Percentiles rank a stretch among this genome's conserved stretches.
These are phyloP conservation scores for Trypanosoma lewisi DNA, from an alignment of 208 protist species.

Conservation along the genomic window DNA sequence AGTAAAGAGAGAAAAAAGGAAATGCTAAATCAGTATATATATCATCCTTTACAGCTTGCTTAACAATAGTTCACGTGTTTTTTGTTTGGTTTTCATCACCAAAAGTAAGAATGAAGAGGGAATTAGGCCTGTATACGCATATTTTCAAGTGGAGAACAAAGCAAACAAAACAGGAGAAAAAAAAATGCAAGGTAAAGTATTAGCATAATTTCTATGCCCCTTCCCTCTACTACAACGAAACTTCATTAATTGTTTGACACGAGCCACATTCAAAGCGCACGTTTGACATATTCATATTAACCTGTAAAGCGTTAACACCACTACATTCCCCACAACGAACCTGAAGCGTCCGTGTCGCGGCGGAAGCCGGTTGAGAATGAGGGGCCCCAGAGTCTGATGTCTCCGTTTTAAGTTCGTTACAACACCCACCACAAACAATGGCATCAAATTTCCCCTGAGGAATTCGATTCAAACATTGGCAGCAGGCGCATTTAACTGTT, in stretches of 20 bases:
- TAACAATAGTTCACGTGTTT: too few species aligned
- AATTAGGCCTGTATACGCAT: too few species aligned
- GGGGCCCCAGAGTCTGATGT: background rate
- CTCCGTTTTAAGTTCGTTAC: conserved; percentile 35
- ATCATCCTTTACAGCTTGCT: background rate
- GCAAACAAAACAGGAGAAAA: conserved; percentile 12
- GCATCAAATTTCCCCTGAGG: conserved; percentile 52
- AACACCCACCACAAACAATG: conserved; percentile 66
- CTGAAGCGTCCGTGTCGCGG: conserved; percentile 40
- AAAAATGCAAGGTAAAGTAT: background rate
- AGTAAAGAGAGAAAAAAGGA: background rate
- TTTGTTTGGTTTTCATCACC: too few species aligned
- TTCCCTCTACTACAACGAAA: conserved; percentile 33
- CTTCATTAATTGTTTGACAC: conserved; percentile 66
- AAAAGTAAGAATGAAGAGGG: too few species aligned
- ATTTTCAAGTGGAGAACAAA: too few species aligned
- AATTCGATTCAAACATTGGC: conserved; percentile 55
- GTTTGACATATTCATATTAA: conserved; percentile 29
- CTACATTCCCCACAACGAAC: conserved; percentile 66
- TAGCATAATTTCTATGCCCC: background rate
- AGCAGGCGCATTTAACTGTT: conserved; percentile 51
- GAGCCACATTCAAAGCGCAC: conserved; percentile 78
- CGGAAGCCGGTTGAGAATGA: background rate
- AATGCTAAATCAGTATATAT: background rate
- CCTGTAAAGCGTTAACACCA: conserved; percentile 55